These are phyloP conservation scores for Dentipellis sp. DNA, from an alignment of 768 basidiomycete species.

Conservation along the genomic window DNA sequence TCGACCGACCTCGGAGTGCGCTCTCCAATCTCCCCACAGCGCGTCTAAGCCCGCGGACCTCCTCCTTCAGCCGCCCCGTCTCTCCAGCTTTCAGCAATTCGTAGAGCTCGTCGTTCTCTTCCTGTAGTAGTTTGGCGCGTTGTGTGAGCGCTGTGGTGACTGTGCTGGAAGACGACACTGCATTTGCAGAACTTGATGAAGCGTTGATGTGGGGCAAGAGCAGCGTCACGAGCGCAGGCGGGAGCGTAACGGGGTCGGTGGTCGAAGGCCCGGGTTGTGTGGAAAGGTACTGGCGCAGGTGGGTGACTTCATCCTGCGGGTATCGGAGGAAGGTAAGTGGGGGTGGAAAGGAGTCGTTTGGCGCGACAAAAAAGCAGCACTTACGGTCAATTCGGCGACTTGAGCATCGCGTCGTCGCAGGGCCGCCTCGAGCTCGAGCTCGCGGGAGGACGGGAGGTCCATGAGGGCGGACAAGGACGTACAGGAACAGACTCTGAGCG, in stretches of 20 bases:
- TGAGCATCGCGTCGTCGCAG: constrained; percentile 70
- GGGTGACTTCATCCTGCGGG: constrained; percentile 61
- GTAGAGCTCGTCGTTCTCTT: constrained; percentile 85
- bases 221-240: constrained; percentile 59
- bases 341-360: not conserved
- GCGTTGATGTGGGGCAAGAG: constrained; percentile 58
- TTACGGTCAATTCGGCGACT: constrained; percentile 61
- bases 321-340: constrained; percentile 10
- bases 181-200: constrained; percentile 22
- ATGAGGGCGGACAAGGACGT: constrained; percentile 26
- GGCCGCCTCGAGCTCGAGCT: constrained; percentile 73
- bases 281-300: constrained; percentile 55
- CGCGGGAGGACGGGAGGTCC: constrained; percentile 66
- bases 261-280: constrained; percentile 51
- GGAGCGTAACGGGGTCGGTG: constrained; percentile 58
- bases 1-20: constrained; percentile 60
- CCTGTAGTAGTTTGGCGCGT: constrained; percentile 61
- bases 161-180: constrained; percentile 32
- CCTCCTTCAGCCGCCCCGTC: constrained; percentile 75
- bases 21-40: constrained; percentile 62
- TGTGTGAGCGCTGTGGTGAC: constrained; percentile 71
- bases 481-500: constrained; percentile 1
- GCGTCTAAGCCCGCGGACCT: constrained; percentile 59
- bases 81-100: constrained; percentile 64
- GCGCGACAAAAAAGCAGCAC: constrained; percentile 23